phyloP scores from a whole-genome alignment of 768 basidiomycete genomes.

The Pleurotus cornucopiae region DNA sequence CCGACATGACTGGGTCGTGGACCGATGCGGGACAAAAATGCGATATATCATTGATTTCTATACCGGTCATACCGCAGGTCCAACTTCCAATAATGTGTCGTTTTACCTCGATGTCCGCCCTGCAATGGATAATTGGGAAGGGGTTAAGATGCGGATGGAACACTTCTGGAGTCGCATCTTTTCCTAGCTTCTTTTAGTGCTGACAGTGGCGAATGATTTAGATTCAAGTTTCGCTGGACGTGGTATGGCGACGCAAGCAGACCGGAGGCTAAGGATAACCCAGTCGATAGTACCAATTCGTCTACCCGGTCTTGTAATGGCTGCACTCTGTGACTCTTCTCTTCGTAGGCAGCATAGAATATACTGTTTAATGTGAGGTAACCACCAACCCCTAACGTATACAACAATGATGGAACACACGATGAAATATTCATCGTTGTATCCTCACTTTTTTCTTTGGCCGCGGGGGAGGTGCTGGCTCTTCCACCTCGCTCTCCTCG shows the following conservation, averaged over 20 bases:
- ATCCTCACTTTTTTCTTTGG: constrained; percentile 55
- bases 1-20: constrained; percentile 94
- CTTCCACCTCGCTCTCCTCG: constrained; percentile 33
- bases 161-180: constrained; percentile 38
- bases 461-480: constrained; percentile 12
- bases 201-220: constrained; percentile 4
- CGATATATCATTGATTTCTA: constrained; percentile 99
- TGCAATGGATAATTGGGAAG: constrained; percentile 92
- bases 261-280: no score
- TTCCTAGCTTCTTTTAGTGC: not conserved
- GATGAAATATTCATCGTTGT: constrained; percentile 28
- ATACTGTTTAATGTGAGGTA: no score
- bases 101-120: constrained; percentile 96
- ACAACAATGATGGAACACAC: no score
- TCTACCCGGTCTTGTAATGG: no score
- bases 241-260: no score
- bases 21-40: constrained; percentile 83
- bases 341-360: no score
- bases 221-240: no score
- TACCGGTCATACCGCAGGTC: constrained; percentile 54
- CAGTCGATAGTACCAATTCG: no score
- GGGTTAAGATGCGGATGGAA: constrained; percentile 75
- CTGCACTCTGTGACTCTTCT: no score
- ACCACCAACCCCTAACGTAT: no score
- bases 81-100: constrained; percentile 51